Conservation (phyloP, 441 rosid species). For the Erodium trifolium region DNA sequence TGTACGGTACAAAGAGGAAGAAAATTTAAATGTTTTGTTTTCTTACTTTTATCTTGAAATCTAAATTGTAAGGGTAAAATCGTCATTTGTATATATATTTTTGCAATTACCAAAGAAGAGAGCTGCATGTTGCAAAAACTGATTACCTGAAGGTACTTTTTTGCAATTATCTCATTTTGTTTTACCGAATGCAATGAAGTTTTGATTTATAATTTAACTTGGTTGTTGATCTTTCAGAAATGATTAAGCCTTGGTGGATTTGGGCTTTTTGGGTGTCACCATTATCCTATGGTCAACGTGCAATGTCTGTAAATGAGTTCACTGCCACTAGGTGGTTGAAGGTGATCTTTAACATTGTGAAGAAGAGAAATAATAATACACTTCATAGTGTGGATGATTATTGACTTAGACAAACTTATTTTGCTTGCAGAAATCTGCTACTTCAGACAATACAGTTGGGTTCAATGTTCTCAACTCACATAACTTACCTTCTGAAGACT, state of each 20-base stretch:
- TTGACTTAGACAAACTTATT: background rate
- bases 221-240: constrained; percentile 32
- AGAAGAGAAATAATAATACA: too few species aligned
- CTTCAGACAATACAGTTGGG: constrained; percentile 48
- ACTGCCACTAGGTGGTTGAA: constrained; percentile 63
- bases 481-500: constrained; percentile 38
- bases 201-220: constrained; percentile 6
- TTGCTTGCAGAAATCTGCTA: constrained; percentile 41
- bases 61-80: too few species aligned
- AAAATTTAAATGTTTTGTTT: too few species aligned
- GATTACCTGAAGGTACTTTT: too few species aligned
- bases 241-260: constrained; percentile 76
- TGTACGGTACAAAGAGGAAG: too few species aligned
- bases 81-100: too few species aligned
- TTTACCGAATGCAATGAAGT: constrained; percentile 7
- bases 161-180: background rate
- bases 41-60: too few species aligned
- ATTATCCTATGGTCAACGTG: constrained; percentile 68
- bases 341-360: constrained; percentile 22
- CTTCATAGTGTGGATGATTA: too few species aligned
- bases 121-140: too few species aligned
- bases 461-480: constrained; percentile 43
- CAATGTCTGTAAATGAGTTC: constrained; percentile 82
- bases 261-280: constrained; percentile 97
- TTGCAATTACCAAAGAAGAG: too few species aligned